A percentile compares a stretch with the other conserved stretches of the same genome.
Evolutionary conservation across 257 asterid species (phyloP).

Genomic region (Coffea eugenioides): DNA sequence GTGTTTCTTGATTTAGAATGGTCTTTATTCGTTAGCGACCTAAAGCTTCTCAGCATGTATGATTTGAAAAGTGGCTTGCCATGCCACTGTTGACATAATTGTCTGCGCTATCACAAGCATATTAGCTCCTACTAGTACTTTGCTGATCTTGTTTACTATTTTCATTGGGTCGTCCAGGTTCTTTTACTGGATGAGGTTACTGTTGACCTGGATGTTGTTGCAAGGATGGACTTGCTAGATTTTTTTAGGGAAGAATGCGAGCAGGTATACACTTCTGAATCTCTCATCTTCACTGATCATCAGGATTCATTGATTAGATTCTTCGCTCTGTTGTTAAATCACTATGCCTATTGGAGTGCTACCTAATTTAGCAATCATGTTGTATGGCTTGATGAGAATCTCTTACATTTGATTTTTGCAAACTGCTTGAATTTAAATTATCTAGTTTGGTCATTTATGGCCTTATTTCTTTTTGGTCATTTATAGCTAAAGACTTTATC

Average conservation of each 20-base stretch:
- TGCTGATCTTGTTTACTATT: background rate
- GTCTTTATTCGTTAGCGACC: background rate
- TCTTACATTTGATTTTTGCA: background rate
- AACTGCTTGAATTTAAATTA: background rate
- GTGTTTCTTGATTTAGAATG: background rate
- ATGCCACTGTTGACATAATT: background rate
- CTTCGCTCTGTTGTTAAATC: background rate
- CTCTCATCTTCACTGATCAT: background rate
- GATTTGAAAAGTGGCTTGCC: background rate
- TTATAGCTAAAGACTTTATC: background rate
- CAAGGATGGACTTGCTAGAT: slow-evolving; percentile 94
- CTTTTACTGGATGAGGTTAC: slow-evolving; percentile 97
- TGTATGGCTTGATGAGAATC: background rate
- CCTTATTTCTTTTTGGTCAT: too few species aligned
- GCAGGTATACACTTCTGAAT: slow-evolving; percentile 41
- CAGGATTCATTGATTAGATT: background rate
- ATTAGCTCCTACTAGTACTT: background rate
- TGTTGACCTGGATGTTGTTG: slow-evolving; percentile 92
- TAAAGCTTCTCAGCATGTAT: background rate
- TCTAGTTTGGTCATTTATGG: background rate
- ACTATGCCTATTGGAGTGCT: background rate
- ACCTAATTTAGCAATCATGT: background rate
- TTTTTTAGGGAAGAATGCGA: slow-evolving; percentile 92
- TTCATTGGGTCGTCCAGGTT: slow-evolving; percentile 46
- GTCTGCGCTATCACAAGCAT: background rate